Evolutionary conservation across 2,329 filamentous ascomycete genomes (phyloP).

Genomic region (Pseudocercospora pini-densiflorae): DNA sequence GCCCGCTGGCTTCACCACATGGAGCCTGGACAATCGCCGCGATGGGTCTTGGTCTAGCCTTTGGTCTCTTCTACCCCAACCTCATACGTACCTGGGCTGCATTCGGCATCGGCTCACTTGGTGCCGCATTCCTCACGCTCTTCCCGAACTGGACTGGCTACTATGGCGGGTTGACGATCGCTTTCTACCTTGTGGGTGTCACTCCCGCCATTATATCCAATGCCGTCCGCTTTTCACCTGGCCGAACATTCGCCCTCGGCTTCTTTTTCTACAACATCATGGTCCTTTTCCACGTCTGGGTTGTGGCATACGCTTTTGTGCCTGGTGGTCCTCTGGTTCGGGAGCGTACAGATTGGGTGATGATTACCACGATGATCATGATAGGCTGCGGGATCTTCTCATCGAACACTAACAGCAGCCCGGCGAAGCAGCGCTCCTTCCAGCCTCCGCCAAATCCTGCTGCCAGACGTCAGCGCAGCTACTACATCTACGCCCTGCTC

Average conservation of each 20-base stretch:
- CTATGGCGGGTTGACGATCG: slow-evolving; percentile 76
- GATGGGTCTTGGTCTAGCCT: slow-evolving; percentile 80
- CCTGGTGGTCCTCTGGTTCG: slow-evolving; percentile 90
- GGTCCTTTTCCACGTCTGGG: slow-evolving; percentile 98
- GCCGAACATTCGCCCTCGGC: slow-evolving; percentile 80
- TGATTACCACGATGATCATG: slow-evolving; percentile 81
- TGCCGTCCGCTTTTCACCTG: slow-evolving; percentile 77
- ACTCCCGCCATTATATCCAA: slow-evolving; percentile 75
- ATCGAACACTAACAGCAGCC: slow-evolving; percentile 52
- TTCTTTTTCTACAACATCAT: slow-evolving; percentile 93
- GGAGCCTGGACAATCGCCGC: slow-evolving; percentile 83
- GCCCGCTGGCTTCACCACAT: slow-evolving; percentile 86
- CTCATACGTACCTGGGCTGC: slow-evolving; percentile 77
- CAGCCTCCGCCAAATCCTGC: slow-evolving; percentile 48
- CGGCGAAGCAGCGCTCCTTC: slow-evolving; percentile 44
- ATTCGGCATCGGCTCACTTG: slow-evolving; percentile 77
- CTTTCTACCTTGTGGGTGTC: slow-evolving; percentile 81
- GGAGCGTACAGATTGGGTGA: slow-evolving; percentile 95
- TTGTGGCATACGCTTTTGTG: slow-evolving; percentile 97
- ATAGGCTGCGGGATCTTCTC: slow-evolving; percentile 87
- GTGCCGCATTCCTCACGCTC: slow-evolving; percentile 76
- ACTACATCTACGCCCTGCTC: slow-evolving; percentile 74
- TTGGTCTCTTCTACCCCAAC: slow-evolving; percentile 74
- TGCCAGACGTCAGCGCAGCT: slow-evolving; percentile 62
- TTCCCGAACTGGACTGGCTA: slow-evolving; percentile 87